phyloP scores from a whole-genome alignment of 768 basidiomycete species.

The Termitomyces sp. region DNA sequence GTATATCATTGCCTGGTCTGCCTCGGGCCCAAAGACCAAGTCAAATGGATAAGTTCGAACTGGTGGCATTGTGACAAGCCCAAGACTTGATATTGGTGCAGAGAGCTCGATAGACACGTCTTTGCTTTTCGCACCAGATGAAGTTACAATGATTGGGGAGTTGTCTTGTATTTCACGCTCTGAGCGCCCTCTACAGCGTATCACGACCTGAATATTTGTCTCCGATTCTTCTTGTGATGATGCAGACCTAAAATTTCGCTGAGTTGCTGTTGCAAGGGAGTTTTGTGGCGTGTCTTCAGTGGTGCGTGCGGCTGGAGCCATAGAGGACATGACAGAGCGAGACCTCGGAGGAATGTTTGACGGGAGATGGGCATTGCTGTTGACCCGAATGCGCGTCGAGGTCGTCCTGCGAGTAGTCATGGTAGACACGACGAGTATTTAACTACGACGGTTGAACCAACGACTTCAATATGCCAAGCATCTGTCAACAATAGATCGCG shows the following conservation, averaged over 20 bases:
- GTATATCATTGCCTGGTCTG: slow-evolving; percentile 92
- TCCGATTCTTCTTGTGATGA: slow-evolving; percentile 43
- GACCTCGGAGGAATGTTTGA: slow-evolving; percentile 28
- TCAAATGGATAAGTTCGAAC: slow-evolving; percentile 91
- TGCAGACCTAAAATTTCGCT: slow-evolving; percentile 14
- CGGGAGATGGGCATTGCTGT: slow-evolving; percentile 22
- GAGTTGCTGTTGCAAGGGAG: slow-evolving; percentile 3
- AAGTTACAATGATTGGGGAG: slow-evolving; percentile 82
- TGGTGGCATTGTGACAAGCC: slow-evolving; percentile 69
- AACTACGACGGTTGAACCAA: background rate
- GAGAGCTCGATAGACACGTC: slow-evolving; percentile 80
- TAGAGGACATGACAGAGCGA: slow-evolving; percentile 43
- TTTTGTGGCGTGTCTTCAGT: slow-evolving; percentile 14
- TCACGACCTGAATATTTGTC: slow-evolving; percentile 89
- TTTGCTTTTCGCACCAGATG: slow-evolving; percentile 68
- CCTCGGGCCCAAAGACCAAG: slow-evolving; percentile 93
- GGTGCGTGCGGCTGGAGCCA: slow-evolving; percentile 28
- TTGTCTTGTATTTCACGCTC: slow-evolving; percentile 80
- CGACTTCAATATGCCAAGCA: slow-evolving; percentile 4
- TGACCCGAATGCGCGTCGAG: slow-evolving; percentile 40
- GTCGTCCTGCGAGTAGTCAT: slow-evolving; percentile 66
- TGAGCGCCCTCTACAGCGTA: slow-evolving; percentile 84
- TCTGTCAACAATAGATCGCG: slow-evolving; percentile 17
- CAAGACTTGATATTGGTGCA: slow-evolving; percentile 59
- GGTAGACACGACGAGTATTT: slow-evolving; percentile 3